Evolutionary conservation across 139 green algal genomes (phyloP).

Genomic region (Chlamydomonas urium): DNA sequence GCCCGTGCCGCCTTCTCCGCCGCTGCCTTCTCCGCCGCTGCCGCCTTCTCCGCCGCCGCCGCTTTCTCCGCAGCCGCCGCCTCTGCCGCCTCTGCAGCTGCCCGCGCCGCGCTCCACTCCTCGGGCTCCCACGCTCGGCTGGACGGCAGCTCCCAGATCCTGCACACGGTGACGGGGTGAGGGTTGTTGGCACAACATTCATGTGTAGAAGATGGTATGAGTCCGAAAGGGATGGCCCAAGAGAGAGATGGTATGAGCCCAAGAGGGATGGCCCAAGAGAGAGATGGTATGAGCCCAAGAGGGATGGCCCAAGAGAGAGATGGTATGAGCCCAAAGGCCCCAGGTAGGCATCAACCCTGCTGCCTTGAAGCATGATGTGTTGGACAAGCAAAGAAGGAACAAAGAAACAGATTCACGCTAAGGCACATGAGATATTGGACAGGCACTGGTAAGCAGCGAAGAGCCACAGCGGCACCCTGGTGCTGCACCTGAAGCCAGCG

Average conservation of each 20-base stretch:
- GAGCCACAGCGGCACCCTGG: too few relatives aligned
- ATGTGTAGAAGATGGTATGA: not conserved
- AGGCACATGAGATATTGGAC: not conserved
- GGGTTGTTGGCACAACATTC: not conserved
- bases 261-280: not conserved
- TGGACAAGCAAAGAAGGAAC: not conserved
- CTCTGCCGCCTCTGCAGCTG: constrained; percentile 6
- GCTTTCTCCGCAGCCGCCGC: not conserved
- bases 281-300: not conserved
- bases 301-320: not conserved
- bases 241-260: not conserved
- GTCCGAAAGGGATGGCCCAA: not conserved
- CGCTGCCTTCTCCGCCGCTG: not conserved
- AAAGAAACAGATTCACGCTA: not conserved
- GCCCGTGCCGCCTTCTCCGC: not conserved
- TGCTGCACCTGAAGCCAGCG: too few relatives aligned
- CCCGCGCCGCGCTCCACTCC: constrained; percentile 33
- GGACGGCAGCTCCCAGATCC: constrained; percentile 37
- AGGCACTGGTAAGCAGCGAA: not conserved
- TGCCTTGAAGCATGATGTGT: not conserved
- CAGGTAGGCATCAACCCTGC: not conserved
- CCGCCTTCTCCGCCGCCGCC: constrained; percentile 44
- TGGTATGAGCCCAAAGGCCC: not conserved
- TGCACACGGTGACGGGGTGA: not conserved
- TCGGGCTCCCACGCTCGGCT: constrained; percentile 31